These are phyloP conservation scores for Steccherinum ochraceum DNA, from an alignment of 768 basidiomycete species.

Conservation along the genomic window DNA sequence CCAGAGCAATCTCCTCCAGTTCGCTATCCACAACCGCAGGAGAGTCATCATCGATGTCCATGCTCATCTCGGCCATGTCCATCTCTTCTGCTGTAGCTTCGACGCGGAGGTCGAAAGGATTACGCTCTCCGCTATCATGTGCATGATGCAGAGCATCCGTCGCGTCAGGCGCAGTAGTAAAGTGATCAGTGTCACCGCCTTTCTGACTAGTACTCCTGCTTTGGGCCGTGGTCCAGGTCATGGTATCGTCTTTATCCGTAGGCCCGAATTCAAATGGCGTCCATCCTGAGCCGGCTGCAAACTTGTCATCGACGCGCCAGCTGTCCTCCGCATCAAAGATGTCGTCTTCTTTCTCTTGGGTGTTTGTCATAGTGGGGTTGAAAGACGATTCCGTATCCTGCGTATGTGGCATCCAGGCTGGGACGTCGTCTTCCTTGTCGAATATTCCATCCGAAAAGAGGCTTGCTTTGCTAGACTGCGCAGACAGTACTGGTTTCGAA, in stretches of 20 bases:
- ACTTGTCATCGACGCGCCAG: slow-evolving; percentile 68
- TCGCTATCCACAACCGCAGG: slow-evolving; percentile 29
- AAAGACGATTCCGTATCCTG: slow-evolving; percentile 52
- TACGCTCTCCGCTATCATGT: slow-evolving; percentile 13
- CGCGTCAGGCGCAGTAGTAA: slow-evolving; percentile 6
- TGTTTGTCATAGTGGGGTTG: slow-evolving; percentile 16
- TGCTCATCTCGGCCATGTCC: slow-evolving; percentile 28
- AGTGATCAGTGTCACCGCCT: slow-evolving; percentile 11
- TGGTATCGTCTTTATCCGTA: slow-evolving; percentile 52
- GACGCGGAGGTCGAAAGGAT: background rate
- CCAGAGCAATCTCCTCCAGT: slow-evolving; percentile 35
- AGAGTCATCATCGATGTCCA: slow-evolving; percentile 30
- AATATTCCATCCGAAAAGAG: slow-evolving; percentile 45
- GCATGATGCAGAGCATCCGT: slow-evolving; percentile 4
- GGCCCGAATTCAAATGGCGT: slow-evolving; percentile 45
- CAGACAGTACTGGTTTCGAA: slow-evolving; percentile 23
- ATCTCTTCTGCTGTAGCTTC: slow-evolving; percentile 13
- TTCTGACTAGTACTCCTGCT: slow-evolving; percentile 33
- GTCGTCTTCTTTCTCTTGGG: slow-evolving; percentile 18
- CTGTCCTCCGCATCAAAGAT: slow-evolving; percentile 61
- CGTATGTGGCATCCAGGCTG: slow-evolving; percentile 51
- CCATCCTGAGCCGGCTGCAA: slow-evolving; percentile 53
- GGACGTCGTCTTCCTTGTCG: slow-evolving; percentile 36
- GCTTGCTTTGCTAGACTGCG: slow-evolving; percentile 51
- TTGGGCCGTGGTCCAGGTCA: slow-evolving; percentile 70